These are phyloP conservation scores for Chaetomium sp. DNA, from an alignment of 2,329 filamentous ascomycete species.

Conservation along the genomic window DNA sequence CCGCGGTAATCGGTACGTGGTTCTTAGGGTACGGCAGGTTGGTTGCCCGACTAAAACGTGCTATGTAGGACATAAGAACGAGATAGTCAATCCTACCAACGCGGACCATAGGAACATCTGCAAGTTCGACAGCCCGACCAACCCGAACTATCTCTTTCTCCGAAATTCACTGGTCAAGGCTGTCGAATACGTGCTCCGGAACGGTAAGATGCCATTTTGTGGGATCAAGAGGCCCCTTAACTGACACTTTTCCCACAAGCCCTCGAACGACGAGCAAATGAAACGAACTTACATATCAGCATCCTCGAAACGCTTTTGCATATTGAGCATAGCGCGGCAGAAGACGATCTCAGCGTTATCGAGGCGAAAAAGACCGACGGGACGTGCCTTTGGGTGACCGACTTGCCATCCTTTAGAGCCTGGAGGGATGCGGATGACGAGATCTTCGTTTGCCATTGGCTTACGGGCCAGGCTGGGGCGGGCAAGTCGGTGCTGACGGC, in stretches of 20 bases:
- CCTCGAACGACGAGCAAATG: no score
- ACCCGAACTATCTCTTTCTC: constrained; percentile 34
- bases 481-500: constrained; percentile 41
- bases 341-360: no score
- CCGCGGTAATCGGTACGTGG: constrained; percentile 25
- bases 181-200: no score
- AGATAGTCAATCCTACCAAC: constrained; percentile 28
- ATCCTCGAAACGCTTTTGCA: no score
- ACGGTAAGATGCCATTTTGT: no score
- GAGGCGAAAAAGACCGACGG: background rate
- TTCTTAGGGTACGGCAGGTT: constrained; percentile 31
- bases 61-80: no score
- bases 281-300: no score
- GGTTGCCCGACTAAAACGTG: no score
- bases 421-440: constrained; percentile 28
- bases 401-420: constrained; percentile 13
- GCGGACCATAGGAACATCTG: constrained; percentile 40
- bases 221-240: no score
- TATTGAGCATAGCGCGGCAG: no score
- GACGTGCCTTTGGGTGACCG: constrained; percentile 36
- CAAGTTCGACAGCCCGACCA: constrained; percentile 36
- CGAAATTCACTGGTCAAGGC: no score
- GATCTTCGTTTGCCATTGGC: constrained; percentile 29
- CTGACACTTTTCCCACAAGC: no score
- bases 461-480: constrained; percentile 38